A percentile compares a stretch with the other conserved stretches of the same genome.
Evolutionary conservation across 352 stramenopile species (phyloP).

Genomic region (Globisporangium spinosum): DNA sequence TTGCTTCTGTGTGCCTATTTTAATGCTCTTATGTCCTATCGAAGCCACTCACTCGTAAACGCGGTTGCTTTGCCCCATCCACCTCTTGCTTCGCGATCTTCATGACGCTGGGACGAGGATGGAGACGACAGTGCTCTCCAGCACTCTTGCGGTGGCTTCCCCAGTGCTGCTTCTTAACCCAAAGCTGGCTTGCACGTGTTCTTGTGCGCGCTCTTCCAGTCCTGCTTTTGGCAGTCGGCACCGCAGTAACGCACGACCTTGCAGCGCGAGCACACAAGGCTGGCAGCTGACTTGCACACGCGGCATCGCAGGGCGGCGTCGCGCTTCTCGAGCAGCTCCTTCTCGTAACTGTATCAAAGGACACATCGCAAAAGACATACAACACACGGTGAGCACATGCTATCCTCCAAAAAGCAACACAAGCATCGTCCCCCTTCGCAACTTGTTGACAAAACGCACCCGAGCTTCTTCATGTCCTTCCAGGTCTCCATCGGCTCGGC

Average conservation of each 20-base stretch:
- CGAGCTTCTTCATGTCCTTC: constrained; percentile 88
- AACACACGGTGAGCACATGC: background rate
- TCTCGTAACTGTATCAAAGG: constrained; percentile 40
- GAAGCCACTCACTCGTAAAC: background rate
- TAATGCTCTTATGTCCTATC: constrained; percentile 15
- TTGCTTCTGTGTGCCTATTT: constrained; percentile 11
- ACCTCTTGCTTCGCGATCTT: background rate
- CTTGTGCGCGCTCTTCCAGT: constrained; percentile 87
- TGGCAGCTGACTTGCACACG: constrained; percentile 76
- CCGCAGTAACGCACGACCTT: constrained; percentile 85
- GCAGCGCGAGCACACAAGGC: constrained; percentile 83
- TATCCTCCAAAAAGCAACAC: constrained; percentile 2
- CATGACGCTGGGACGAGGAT: background rate
- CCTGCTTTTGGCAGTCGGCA: constrained; percentile 85
- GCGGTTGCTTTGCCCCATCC: background rate
- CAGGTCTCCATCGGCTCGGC: constrained; percentile 87
- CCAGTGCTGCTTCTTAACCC: constrained; percentile 13
- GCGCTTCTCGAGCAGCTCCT: constrained; percentile 71
- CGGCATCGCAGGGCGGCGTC: constrained; percentile 70
- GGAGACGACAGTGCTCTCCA: no score
- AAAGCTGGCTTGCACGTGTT: constrained; percentile 70
- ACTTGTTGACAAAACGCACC: constrained; percentile 34
- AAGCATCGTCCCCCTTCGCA: constrained; percentile 2
- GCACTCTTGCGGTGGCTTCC: constrained; percentile 2
- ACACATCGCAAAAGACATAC: constrained; percentile 10